Conservation (phyloP, 805 yeast genomes). For the Metschnikowia koreensis region DNA sequence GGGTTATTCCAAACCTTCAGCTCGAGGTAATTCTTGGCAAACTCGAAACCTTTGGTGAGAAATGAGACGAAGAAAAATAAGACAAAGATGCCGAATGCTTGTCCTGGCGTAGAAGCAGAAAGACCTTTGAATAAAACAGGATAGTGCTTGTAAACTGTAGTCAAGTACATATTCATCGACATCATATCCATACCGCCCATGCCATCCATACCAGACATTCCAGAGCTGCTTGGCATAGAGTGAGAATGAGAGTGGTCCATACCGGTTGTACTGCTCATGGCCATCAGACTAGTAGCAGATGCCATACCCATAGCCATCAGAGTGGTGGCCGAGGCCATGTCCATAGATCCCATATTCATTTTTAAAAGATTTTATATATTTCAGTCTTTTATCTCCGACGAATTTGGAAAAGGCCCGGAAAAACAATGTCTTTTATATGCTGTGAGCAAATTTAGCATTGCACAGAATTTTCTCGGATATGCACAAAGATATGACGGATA, state of each 20-base stretch:
- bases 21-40: slow-evolving; percentile 62
- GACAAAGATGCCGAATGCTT: slow-evolving; percentile 73
- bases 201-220: not conserved
- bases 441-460: slow-evolving; percentile 6
- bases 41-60: slow-evolving; percentile 57
- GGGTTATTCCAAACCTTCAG: slow-evolving; percentile 59
- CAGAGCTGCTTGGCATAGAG: not conserved
- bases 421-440: not conserved
- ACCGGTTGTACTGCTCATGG: slow-evolving; percentile 16
- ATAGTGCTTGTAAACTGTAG: slow-evolving; percentile 47
- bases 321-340: not conserved
- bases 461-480: not conserved
- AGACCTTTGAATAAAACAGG: slow-evolving; percentile 64
- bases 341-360: not conserved
- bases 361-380: no score
- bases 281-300: slow-evolving; percentile 8
- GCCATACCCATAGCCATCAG: not conserved
- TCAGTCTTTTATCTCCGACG: not conserved
- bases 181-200: slow-evolving; percentile 23
- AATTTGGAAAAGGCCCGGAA: not conserved
- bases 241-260: slow-evolving; percentile 5
- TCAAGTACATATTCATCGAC: slow-evolving; percentile 58
- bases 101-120: slow-evolving; percentile 52
- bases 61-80: slow-evolving; percentile 59
- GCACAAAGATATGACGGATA: slow-evolving; percentile 1